Base-by-base conservation (phyloP, 2,329 filamentous ascomycete genomes). In the Xylariaceae sp. region DNA sequence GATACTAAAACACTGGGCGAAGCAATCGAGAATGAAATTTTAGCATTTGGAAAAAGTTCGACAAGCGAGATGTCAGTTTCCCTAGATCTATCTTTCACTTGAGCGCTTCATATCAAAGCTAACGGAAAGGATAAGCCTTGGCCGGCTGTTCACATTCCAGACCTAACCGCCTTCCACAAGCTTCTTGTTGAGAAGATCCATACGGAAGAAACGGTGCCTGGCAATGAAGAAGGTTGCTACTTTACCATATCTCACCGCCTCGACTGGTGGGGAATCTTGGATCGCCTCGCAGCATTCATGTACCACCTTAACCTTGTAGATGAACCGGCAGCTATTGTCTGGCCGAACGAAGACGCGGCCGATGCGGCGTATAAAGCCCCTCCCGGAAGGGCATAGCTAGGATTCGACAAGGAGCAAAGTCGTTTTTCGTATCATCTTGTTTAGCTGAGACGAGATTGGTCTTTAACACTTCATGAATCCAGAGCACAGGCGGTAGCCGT, bases 1-100 rank as follows among this genome's bases (percentile, higher is more conserved):
- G 73, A 68, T 3, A 85, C 82, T 0, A 71, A 75, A 55, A 73
- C 75, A 43, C 74, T 85, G 16, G 83, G 80, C 2, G 71, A 76
- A 23, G 80, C 79, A 2, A 59, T 67, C 33, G 61, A 64, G 54
- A 48, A 42, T 7, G 63, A 65, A 43, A 61, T 66, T 10, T 40
- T 37, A 5, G 27, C 27, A 4, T 14, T 32, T 8, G 27, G n/a
- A n/a, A n/a, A n/a, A n/a, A n/a, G n/a, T n/a, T n/a, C n/a, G n/a
- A n/a, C n/a, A n/a, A n/a, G n/a, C n/a, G n/a, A n/a, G n/a, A n/a
- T n/a, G n/a, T n/a, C n/a, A n/a, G n/a, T n/a, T n/a, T n/a, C n/a
- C n/a, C n/a, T n/a, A n/a, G n/a, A n/a, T n/a, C n/a, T n/a, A n/a
- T n/a, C n/a, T n/a, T n/a, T n/a, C n/a, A n/a, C n/a, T n/a, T n/a